Conservation (phyloP, 306 rosid genomes). For the Cicer yamashitae region DNA sequence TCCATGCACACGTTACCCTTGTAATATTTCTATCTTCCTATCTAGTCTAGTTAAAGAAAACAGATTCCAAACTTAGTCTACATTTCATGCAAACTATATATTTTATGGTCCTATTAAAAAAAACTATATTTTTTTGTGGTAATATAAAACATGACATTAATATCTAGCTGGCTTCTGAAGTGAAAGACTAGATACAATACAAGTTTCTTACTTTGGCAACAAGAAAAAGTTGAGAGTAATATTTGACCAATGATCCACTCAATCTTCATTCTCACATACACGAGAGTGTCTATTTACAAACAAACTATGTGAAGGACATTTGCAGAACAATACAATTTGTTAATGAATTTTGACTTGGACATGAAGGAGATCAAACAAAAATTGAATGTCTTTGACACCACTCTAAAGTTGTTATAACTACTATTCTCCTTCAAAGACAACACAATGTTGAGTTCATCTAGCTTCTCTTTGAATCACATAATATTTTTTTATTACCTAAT, state of each 20-base stretch:
- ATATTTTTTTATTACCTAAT: not conserved
- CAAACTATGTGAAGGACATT: not conserved
- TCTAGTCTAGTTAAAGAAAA: not conserved
- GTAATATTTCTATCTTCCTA: not conserved
- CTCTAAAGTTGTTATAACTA: constrained; percentile 67
- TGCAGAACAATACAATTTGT: not conserved
- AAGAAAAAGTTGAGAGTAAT: constrained; percentile 6
- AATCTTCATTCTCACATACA: not conserved
- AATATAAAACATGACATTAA: constrained; percentile 2
- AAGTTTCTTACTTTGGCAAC: constrained; percentile 21
- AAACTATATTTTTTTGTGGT: not conserved
- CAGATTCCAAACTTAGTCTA: not conserved
- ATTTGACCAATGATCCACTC: not conserved
- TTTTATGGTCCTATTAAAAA: too few species aligned
- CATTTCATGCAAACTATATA: not conserved
- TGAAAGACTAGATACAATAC: not conserved
- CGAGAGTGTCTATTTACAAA: not conserved
- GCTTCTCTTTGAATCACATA: constrained; percentile 31
- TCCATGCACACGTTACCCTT: not conserved
- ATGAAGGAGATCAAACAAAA: constrained; percentile 56
- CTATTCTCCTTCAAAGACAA: constrained; percentile 32
- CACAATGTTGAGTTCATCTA: constrained; percentile 11
- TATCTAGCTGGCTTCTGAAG: not conserved
- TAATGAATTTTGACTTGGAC: constrained; percentile 47
- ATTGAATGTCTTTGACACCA: constrained; percentile 68